Evolutionary conservation across 108 stramenopile species (phyloP), one percentile per base, ranked within the genome.

Genomic region (Aurantiochytrium sp.): DNA sequence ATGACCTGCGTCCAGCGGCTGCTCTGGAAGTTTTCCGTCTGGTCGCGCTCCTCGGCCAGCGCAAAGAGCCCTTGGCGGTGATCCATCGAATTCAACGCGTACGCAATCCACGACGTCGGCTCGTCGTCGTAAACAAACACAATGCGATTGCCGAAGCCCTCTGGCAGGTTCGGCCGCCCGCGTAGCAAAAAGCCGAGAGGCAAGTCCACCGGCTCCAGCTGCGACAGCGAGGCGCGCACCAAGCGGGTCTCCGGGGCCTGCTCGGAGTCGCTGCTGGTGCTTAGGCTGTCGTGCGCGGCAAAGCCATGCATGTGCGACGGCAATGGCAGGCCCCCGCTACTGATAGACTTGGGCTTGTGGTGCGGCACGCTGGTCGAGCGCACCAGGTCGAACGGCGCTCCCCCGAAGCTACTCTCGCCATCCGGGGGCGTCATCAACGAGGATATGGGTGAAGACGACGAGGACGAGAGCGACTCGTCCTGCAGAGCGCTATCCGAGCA

Each of bases 71-170:
- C 24, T 45, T 81, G 69, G 12, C 69, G 69, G 42, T 81, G 69
- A n/a, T 81, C 69, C 42, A 27, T 39, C 22, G 69, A 81, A 21
- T 81, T 81, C 37, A 81, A 45, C 10, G 69, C 69, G 22, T 81
- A 37, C 42, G 69, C 69, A 19, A 81, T 81, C 69, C 69, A 81
- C 4, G 69, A 81, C 37, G 69, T 81, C 10, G 69, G 69, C 69
- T 81, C 69, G 8, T 81, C 69, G 42, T 81, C 69, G 42, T 81
- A 81, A 8, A 81, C 69, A 27, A 81, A 45, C 4, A 81, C 69
- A n/a, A 81, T 30, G 10, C 69, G 69, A 30, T 81, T 81, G 24
- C 69, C 69, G 22, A 81, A 81, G 27, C 69, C 69, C 22, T 21
- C 21, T 45, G 69, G 69, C 6, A 81, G 69, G 22, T 45, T 27